Evolutionary conservation across 2,329 filamentous ascomycete genomes (phyloP), one percentile per base, ranked within the genome.

Genomic region (Dactylellina leptospora): DNA sequence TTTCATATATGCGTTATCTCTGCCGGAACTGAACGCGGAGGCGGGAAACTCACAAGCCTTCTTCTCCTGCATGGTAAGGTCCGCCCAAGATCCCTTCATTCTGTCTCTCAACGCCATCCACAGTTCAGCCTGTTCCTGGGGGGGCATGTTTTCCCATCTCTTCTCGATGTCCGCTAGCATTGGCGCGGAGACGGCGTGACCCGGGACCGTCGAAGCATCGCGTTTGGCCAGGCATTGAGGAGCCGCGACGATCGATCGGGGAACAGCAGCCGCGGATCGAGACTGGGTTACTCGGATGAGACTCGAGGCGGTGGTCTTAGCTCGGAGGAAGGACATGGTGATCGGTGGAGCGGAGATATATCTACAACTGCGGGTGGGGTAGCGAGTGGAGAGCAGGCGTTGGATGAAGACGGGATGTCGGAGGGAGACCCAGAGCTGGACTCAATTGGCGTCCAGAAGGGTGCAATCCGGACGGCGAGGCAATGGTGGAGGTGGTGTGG

Each of bases 61-160:
- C 91, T 99, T 96, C 87, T 99, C 95, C 83, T 95, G 90, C 79
- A 96, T 77, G 56, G 95, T 97, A 84, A 99, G 85, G 80, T 97
- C 92, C 80, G 89, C 87, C 95, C 95, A 99, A 85, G 92, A 92
- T 78, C 87, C 88, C 90, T 96, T 97, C 95, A 99, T 99, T 80
- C 95, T 90, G 84, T 99, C 95, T 82, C 95, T 88, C 82, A 99
- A 85, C 78, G 90, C 85, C 95, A 99, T 99, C 95, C 95, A 99
- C 78, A 99, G 85, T 81, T 99, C 95, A 77, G 95, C 95, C 88
- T 99, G 95, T 87, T 99, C 95, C 86, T 96, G 92, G 75, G 95
- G 92, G 71, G 93, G 93, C 91, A 97, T 93, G 75, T 85, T 87
- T 85, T 99, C 95, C 95, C 95, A 99, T 85, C 95, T 87, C 89